phyloP scores from a whole-genome alignment of 2,329 filamentous ascomycete genomes.

The Trichoderma koningii region DNA sequence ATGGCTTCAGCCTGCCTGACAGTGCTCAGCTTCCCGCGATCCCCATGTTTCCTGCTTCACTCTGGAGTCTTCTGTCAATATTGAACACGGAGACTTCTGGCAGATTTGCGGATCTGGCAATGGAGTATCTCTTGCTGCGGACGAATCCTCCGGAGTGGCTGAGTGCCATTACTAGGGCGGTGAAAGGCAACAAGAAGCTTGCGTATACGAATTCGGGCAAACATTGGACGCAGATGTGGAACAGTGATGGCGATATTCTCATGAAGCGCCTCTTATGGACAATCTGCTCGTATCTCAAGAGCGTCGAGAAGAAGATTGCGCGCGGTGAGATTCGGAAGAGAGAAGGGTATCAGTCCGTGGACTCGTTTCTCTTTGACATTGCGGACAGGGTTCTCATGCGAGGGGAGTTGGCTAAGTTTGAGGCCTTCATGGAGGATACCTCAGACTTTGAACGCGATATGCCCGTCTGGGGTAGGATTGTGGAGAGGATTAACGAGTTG shows the following conservation, averaged over 20 bases:
- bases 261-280: background rate
- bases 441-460: background rate
- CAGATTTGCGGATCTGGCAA: constrained; percentile 5
- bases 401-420: background rate
- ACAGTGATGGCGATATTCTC: background rate
- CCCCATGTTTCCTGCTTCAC: constrained; percentile 30
- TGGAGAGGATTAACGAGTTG: constrained; percentile 17
- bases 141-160: constrained; percentile 33
- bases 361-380: background rate
- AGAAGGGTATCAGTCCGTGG: background rate
- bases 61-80: constrained; percentile 31
- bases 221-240: constrained; percentile 38
- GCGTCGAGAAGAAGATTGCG: too few species aligned
- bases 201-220: constrained; percentile 35
- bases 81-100: constrained; percentile 24
- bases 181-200: constrained; percentile 34
- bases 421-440: background rate
- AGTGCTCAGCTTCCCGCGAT: constrained; percentile 33
- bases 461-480: background rate
- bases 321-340: background rate
- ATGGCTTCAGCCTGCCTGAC: constrained; percentile 33
- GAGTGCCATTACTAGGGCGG: constrained; percentile 31
- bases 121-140: constrained; percentile 30
- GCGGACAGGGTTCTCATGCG: background rate
- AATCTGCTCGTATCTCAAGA: background rate